These are phyloP conservation scores for Pseudozyma pruni DNA, from an alignment of 1,284 basidiomycete genomes.

Conservation along the genomic window DNA sequence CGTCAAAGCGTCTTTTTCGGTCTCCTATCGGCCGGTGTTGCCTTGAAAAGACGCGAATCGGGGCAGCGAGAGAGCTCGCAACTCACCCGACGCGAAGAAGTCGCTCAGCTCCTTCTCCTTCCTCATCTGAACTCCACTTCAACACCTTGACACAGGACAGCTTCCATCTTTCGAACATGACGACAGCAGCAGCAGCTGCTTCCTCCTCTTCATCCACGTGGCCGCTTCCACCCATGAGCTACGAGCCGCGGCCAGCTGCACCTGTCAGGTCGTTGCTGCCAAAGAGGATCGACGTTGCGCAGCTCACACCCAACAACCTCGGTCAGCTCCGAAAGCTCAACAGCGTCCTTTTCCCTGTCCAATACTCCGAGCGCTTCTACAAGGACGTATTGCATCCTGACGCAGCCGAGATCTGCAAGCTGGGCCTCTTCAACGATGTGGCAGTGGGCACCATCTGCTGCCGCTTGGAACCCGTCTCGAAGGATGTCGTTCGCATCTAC, in stretches of 20 bases:
- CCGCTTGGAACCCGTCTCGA: conserved; percentile 61
- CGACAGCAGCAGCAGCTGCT: conserved; percentile 3
- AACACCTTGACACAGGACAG: not conserved
- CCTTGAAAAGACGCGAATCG: no score
- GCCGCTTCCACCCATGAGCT: conserved; percentile 50
- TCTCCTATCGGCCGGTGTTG: no score
- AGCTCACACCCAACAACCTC: conserved; percentile 65
- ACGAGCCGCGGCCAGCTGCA: conserved; percentile 43
- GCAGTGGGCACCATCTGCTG: conserved; percentile 68
- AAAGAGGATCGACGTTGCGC: conserved; percentile 49
- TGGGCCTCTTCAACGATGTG: conserved; percentile 69
- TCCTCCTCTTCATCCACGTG: conserved; percentile 21
- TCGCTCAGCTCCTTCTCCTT: not conserved
- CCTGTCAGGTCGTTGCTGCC: conserved; percentile 40
- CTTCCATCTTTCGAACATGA: conserved; percentile 18
- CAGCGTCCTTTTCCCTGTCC: conserved; percentile 62
- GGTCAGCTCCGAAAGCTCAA: conserved; percentile 66
- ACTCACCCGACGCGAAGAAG: not conserved
- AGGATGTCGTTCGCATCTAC: conserved; percentile 63
- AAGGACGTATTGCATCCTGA: conserved; percentile 59
- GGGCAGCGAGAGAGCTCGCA: not conserved
- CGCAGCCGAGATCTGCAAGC: conserved; percentile 55
- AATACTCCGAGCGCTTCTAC: conserved; percentile 64
- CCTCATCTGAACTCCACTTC: not conserved
- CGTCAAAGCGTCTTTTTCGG: no score